Evolutionary conservation across 495 filamentous ascomycete species (phyloP).

Genomic region (Xeromyces bisporus): DNA sequence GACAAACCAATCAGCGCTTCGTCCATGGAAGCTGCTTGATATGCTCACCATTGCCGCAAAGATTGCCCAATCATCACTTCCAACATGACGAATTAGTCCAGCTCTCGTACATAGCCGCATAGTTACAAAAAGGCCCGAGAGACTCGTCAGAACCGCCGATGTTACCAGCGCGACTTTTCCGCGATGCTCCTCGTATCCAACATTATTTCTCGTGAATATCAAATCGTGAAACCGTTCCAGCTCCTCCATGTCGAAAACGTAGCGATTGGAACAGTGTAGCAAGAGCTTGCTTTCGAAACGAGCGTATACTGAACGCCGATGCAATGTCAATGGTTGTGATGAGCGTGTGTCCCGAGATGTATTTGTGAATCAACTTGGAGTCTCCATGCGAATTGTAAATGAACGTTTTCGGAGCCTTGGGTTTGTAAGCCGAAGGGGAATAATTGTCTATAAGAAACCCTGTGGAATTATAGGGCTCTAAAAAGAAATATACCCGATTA

Average conservation of each 20-base stretch:
- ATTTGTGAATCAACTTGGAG: no score
- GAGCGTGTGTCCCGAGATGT: no score
- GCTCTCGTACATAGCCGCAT: conserved; percentile 21
- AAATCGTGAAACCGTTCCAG: conserved; percentile 4
- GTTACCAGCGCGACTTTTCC: conserved; percentile 21
- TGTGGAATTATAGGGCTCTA: no score
- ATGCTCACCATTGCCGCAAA: conserved; percentile 12
- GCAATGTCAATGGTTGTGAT: no score
- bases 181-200: conserved; percentile 8
- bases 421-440: no score
- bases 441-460: no score
- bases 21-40: background rate
- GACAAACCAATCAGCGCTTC: background rate
- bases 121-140: conserved; percentile 13
- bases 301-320: no score
- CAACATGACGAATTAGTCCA: conserved; percentile 19
- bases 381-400: no score
- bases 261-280: background rate
- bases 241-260: conserved; percentile 8
- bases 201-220: conserved; percentile 6
- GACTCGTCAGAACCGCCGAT: conserved; percentile 15
- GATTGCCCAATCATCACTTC: conserved; percentile 23
- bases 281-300: no score
- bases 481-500: no score
- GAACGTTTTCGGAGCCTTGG: no score